These are phyloP conservation scores for Ophiocordyceps australis DNA, from an alignment of 2,329 filamentous ascomycete species.

Conservation along the genomic window DNA sequence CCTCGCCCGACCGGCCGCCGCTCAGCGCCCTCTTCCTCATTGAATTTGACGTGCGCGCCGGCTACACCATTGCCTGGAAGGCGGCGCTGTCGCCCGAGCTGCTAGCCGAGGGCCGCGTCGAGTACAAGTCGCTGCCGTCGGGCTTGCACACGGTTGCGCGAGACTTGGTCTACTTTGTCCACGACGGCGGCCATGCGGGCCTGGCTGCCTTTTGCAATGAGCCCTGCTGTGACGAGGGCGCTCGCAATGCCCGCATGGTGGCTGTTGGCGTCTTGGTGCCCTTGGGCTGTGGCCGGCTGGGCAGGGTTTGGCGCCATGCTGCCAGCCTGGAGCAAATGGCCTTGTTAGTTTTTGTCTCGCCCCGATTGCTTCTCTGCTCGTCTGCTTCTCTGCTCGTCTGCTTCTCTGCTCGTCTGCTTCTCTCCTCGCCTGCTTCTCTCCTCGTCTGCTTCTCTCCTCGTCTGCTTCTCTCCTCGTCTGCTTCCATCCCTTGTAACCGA, in stretches of 20 bases:
- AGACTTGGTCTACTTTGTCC: conserved; percentile 88
- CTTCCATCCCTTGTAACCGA: too few species aligned
- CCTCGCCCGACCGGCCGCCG: conserved; percentile 12
- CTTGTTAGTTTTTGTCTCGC: conserved; percentile 24
- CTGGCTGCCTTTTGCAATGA: conserved; percentile 83
- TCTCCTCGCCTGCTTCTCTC: too few species aligned
- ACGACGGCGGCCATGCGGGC: conserved; percentile 62
- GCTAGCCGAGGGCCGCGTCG: conserved; percentile 69
- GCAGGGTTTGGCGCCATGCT: conserved; percentile 79
- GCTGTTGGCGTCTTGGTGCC: conserved; percentile 81
- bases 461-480: too few species aligned
- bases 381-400: too few species aligned
- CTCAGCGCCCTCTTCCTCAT: conserved; percentile 73
- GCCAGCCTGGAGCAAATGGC: conserved; percentile 58
- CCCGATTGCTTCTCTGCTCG: not conserved
- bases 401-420: too few species aligned
- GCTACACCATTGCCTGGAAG: conserved; percentile 85
- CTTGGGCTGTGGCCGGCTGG: conserved; percentile 67
- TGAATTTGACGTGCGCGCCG: conserved; percentile 81
- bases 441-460: too few species aligned
- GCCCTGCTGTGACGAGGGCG: conserved; percentile 55
- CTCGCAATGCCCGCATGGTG: conserved; percentile 82
- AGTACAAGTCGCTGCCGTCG: conserved; percentile 92
- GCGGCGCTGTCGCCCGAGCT: conserved; percentile 49
- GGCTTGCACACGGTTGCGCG: conserved; percentile 76